Base-by-base conservation (phyloP, 352 stramenopile genomes). In the Aphanomyces cochlioides region DNA sequence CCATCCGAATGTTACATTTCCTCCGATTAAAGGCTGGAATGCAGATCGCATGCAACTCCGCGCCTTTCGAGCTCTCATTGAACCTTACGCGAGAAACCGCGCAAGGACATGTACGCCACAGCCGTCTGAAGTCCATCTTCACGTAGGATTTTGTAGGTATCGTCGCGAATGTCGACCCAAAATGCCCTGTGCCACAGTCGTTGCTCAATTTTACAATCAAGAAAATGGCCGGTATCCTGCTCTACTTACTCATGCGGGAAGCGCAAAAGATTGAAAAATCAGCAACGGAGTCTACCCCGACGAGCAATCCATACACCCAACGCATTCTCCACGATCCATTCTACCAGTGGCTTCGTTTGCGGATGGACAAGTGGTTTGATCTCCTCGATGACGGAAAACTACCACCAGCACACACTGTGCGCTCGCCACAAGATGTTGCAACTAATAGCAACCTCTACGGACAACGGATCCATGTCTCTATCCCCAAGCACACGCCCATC, bases 151-250 rank as follows among this genome's bases (percentile, higher is more conserved):
- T 4, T 8, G 21, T 66, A 66, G 57, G 57, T 66, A 89, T 94
- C 56, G 84, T 94, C 6, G 79, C 77, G 4, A 94, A 92, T 60
- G 77, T 94, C 38, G 82, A 94, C 56, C 84, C 84, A 1, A 92
- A 92, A 58, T 92, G 83, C 54, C 78, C 84, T 2, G 77, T 94
- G 45, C 86, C 86, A 4, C 82, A 82, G 66, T 67, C 78, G 17
- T 69, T 94, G 67, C 67, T 94, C 38, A 94, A 94, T 67, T 92
- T 90, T 76, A 79, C 77, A 2, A 88, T 92, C 66, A 94, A 94
- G 73, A 94, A 94, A 66, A 78, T 90, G 43, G 86, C 86, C 13
- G 86, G 86, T 0, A 78, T 94, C 38, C 47, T 94, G 65, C 74
- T 92, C 21, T 92, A 88, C 57, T 72, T 94, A 21, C 78, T 94